phyloP scores from a whole-genome alignment of 192 early-diverging fungal species.

The Phycomyces blakesleeanus region DNA sequence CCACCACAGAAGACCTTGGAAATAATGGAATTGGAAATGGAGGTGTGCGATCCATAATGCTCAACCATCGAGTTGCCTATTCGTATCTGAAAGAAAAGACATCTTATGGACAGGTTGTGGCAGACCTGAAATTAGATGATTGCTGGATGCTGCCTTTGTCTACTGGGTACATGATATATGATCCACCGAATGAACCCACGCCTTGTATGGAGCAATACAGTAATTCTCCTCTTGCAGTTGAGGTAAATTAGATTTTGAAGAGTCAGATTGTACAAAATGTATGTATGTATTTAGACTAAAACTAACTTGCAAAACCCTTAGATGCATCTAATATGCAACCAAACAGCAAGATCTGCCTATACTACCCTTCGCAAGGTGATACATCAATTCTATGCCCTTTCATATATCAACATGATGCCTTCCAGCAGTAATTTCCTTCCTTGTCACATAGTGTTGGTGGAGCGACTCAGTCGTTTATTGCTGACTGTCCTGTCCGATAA shows the following conservation, averaged over 20 bases:
- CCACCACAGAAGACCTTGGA: background rate
- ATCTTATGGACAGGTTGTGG: background rate
- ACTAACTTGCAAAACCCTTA: no score
- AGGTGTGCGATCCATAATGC: slow-evolving; percentile 37
- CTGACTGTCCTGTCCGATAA: background rate
- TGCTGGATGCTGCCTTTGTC: slow-evolving; percentile 40
- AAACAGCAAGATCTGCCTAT: slow-evolving; percentile 19
- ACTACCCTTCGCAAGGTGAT: slow-evolving; percentile 39
- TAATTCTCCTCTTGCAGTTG: slow-evolving; percentile 32
- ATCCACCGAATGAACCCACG: slow-evolving; percentile 33
- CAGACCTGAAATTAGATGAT: slow-evolving; percentile 6
- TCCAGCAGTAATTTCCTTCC: slow-evolving; percentile 42
- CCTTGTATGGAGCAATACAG: slow-evolving; percentile 38
- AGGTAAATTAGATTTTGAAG: slow-evolving; percentile 20
- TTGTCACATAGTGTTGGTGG: slow-evolving; percentile 39
- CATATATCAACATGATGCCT: slow-evolving; percentile 36
- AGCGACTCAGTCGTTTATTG: slow-evolving; percentile 38
- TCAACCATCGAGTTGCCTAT: slow-evolving; percentile 42
- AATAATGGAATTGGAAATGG: slow-evolving; percentile 2
- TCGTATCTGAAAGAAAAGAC: slow-evolving; percentile 23
- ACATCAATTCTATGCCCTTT: slow-evolving; percentile 43
- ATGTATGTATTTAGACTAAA: slow-evolving; percentile 7
- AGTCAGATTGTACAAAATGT: no score
- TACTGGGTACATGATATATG: slow-evolving; percentile 43
- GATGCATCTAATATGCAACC: slow-evolving; percentile 29